phyloP scores from a whole-genome alignment of 352 stramenopile species.

The Hyaloperonospora brassicae region DNA sequence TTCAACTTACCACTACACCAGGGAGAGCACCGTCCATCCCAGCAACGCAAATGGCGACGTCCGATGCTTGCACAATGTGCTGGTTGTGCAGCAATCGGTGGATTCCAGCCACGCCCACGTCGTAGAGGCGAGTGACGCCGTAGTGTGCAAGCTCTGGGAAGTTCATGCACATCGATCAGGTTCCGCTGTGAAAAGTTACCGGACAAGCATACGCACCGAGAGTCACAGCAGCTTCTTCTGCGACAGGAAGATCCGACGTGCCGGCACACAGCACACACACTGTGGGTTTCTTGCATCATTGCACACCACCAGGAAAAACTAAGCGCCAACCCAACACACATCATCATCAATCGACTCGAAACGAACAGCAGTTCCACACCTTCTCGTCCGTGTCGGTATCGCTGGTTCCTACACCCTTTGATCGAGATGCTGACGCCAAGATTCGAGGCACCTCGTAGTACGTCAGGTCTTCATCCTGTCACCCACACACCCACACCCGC shows the following conservation, averaged over 20 bases:
- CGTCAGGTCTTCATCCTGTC: conserved; percentile 33
- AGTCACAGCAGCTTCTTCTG: conserved; percentile 93
- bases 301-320: conserved; percentile 1
- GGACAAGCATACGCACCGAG: conserved; percentile 39
- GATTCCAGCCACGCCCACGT: conserved; percentile 92
- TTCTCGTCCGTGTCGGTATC: conserved; percentile 7
- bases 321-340: not conserved
- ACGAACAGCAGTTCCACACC: conserved; percentile 5
- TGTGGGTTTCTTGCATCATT: conserved; percentile 13
- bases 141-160: conserved; percentile 82
- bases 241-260: conserved; percentile 93
- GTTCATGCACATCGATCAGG: conserved; percentile 2
- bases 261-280: conserved; percentile 90
- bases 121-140: conserved; percentile 78
- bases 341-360: not conserved
- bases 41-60: conserved; percentile 93
- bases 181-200: not conserved
- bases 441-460: conserved; percentile 73
- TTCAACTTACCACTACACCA: conserved; percentile 88
- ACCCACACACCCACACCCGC: conserved; percentile 1
- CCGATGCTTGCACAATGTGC: conserved; percentile 73
- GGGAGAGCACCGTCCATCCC: conserved; percentile 97
- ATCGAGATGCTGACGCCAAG: conserved; percentile 41
- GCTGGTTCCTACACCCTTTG: not conserved
- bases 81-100: conserved; percentile 87